A percentile compares a stretch with the other conserved stretches of the same genome.
Evolutionary conservation across 805 yeast species (phyloP).

Genomic region (Yarrowia keelungensis): DNA sequence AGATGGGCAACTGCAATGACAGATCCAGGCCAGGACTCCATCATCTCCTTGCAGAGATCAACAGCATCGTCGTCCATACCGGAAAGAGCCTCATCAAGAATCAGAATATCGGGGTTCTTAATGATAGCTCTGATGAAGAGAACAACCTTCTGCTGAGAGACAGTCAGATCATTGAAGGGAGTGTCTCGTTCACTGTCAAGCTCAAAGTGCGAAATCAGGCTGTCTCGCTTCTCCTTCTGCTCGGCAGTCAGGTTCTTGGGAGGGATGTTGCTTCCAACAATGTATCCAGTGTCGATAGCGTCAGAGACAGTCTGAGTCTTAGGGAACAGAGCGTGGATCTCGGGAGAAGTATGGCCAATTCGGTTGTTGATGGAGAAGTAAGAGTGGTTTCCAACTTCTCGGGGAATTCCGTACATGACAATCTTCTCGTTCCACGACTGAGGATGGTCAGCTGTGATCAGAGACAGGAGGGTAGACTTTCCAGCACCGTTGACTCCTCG

Average conservation of each 20-base stretch:
- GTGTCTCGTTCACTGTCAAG: conserved; percentile 52
- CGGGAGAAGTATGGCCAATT: conserved; percentile 93
- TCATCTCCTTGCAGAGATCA: conserved; percentile 60
- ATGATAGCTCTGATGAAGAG: conserved; percentile 78
- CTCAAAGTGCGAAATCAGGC: conserved; percentile 57
- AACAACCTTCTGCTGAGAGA: conserved; percentile 79
- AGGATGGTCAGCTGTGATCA: conserved; percentile 94
- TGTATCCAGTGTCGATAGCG: conserved; percentile 74
- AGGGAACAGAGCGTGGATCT: conserved; percentile 87
- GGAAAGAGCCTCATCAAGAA: conserved; percentile 91
- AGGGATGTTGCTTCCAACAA: conserved; percentile 68
- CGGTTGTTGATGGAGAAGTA: conserved; percentile 77
- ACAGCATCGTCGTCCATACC: conserved; percentile 78
- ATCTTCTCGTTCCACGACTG: conserved; percentile 87
- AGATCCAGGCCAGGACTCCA: conserved; percentile 68
- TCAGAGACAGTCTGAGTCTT: conserved; percentile 58
- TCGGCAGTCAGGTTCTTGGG: conserved; percentile 53
- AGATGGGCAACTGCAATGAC: conserved; percentile 84
- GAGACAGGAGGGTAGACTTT: conserved; percentile 82
- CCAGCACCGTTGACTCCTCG: conserved; percentile 93
- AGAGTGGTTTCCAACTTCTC: conserved; percentile 75
- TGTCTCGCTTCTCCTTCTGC: conserved; percentile 54
- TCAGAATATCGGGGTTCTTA: conserved; percentile 76
- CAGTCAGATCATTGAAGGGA: conserved; percentile 60
- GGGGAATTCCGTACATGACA: conserved; percentile 65